Percentiles rank a stretch among this genome's conserved stretches.
phyloP scores from a whole-genome alignment of 768 basidiomycete genomes.

The Boletus sensibilis region DNA sequence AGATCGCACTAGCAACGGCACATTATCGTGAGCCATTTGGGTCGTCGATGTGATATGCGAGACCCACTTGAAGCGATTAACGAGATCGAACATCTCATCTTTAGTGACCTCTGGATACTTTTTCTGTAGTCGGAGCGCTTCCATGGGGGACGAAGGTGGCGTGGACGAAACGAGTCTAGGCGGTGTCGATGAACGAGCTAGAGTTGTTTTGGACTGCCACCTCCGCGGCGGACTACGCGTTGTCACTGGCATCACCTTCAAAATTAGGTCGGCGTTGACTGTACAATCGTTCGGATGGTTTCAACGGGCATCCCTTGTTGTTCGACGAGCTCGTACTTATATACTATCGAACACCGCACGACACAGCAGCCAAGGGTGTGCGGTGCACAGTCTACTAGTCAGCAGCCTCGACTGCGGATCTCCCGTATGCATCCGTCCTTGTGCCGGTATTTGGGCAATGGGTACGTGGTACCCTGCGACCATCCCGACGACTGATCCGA shows the following conservation, averaged over 20 bases:
- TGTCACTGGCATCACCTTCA: neutral
- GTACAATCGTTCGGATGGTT: neutral
- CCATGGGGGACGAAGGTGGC: constrained; percentile 48
- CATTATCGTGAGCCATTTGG: constrained; percentile 2
- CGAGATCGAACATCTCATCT: constrained; percentile 93
- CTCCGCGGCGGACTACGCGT: constrained; percentile 11
- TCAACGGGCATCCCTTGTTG: neutral
- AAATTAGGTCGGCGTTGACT: neutral
- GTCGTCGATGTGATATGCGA: neutral
- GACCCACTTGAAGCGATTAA: constrained; percentile 94
- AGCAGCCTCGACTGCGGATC: neutral
- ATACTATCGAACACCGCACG: neutral
- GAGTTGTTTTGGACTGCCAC: constrained; percentile 16
- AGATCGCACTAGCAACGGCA: constrained; percentile 53
- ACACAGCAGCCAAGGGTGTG: neutral
- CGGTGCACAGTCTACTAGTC: neutral
- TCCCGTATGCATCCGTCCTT: neutral
- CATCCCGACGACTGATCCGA: neutral
- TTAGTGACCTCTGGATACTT: constrained; percentile 89
- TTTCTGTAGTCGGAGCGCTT: constrained; percentile 82
- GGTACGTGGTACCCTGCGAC: neutral
- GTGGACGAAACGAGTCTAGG: constrained; percentile 7
- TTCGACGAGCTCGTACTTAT: neutral
- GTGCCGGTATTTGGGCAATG: neutral
- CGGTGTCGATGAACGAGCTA: constrained; percentile 8